Percentiles rank a stretch among this genome's conserved stretches.
These are phyloP conservation scores for Sclerospora graminicola DNA, from an alignment of 352 stramenopile species.

Conservation along the genomic window DNA sequence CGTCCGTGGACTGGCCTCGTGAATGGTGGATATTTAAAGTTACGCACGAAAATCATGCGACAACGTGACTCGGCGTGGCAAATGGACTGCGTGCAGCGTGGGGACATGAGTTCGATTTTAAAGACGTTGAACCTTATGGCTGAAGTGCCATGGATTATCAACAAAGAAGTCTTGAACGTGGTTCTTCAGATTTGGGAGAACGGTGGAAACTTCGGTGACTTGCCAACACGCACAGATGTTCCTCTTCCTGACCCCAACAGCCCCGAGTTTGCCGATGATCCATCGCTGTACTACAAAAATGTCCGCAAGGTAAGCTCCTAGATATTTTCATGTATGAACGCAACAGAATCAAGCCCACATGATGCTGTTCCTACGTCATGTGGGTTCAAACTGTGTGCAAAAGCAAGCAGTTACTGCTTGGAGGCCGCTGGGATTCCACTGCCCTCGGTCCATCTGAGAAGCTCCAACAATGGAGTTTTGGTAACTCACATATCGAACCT, in stretches of 20 bases:
- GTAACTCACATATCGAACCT: conserved; percentile 21
- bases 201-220: conserved; percentile 88
- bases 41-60: conserved; percentile 91
- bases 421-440: conserved; percentile 8
- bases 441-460: conserved; percentile 12
- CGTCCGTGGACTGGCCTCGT: conserved; percentile 83
- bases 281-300: conserved; percentile 60
- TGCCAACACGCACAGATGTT: conserved; percentile 77
- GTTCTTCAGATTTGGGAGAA: conserved; percentile 87
- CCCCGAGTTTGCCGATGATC: conserved; percentile 50
- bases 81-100: conserved; percentile 83
- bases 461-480: conserved; percentile 15
- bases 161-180: conserved; percentile 89
- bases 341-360: conserved; percentile 82
- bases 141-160: conserved; percentile 92
- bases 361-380: conserved; percentile 32
- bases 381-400: conserved; percentile 85
- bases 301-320: conserved; percentile 52
- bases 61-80: conserved; percentile 70
- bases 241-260: conserved; percentile 45
- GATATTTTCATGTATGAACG: conserved; percentile 14
- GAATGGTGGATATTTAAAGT: conserved; percentile 89
- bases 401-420: conserved; percentile 40
- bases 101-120: conserved; percentile 79
- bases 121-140: conserved; percentile 90